Base-by-base conservation (phyloP, 495 filamentous ascomycete genomes). In the Alectoria sarmentosa region DNA sequence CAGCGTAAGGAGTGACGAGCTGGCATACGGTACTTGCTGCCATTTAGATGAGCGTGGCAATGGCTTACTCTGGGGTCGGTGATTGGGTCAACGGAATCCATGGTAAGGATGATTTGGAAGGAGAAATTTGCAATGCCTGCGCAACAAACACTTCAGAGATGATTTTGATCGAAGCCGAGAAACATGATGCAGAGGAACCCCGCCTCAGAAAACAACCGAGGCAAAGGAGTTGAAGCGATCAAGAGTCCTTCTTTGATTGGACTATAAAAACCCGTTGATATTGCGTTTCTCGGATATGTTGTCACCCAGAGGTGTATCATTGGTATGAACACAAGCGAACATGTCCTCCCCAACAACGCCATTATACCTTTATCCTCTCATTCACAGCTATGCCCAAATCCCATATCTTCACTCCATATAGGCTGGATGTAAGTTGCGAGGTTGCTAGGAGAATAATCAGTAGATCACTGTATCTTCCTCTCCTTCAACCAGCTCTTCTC, bases 401-500 rank as follows among this genome's bases (percentile, higher is more conserved):
- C 34, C 34, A 42, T 14, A 15, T 42, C 14, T 36, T 3, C 13
- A 21, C 4, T 21, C 32, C 0, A 41, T 58, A 64, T 37, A 26
- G 46, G 48, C 13, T 26, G 26, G 23, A 14, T 7, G 34, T 17
- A 38, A 32, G 23, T 60, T 56, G 13, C n/a, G 67, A 26, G 52
- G 23, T 60, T 56, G 13, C n/a, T 67, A 26, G 52, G 19, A 37
- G 28, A 10, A 38, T 11, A 6, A 64, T 83, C 83, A 94, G 76
- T 94, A 93, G 65, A 94, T 91, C 62, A 94, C 90, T 62, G 84
- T 90, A 69, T 93, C 90, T 78, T 94, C 90, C 57, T 89, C 86
- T 69, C 86, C 86, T 72, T 91, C 88, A 58, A 86, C 77, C 71
- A 90, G 78, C 70, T 91, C 89, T 58, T 86, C 89, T 58, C 79